These are phyloP conservation scores for Fusarium robinianum DNA, from an alignment of 2,329 filamentous ascomycete genomes.

Conservation along the genomic window DNA sequence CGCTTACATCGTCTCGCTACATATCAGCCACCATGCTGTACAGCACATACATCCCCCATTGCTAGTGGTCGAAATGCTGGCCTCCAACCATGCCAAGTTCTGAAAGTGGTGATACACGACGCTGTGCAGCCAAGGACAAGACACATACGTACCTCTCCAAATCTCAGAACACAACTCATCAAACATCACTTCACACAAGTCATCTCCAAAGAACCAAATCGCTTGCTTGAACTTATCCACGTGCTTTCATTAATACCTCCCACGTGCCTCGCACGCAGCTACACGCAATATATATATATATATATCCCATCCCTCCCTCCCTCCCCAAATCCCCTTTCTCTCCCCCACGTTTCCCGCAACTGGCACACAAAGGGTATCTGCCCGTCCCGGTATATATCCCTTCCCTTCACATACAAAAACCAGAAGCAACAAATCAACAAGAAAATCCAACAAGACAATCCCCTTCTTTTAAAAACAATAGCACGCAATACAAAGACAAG, in stretches of 20 bases:
- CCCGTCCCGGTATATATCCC: constrained; percentile 23
- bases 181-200: neutral
- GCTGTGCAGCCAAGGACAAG: too few species aligned
- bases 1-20: too few species aligned
- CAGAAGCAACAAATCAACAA: constrained; percentile 18
- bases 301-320: constrained; percentile 7
- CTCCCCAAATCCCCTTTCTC: too few species aligned
- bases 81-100: too few species aligned
- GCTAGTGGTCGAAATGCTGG: too few species aligned
- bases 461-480: constrained; percentile 6
- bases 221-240: constrained; percentile 12
- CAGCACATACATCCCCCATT: too few species aligned
- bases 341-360: constrained; percentile 10
- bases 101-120: too few species aligned
- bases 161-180: too few species aligned
- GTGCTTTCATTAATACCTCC: constrained; percentile 27
- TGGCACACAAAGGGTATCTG: constrained; percentile 29
- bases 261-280: constrained; percentile 8
- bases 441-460: too few species aligned
- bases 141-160: too few species aligned
- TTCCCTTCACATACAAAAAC: constrained; percentile 16
- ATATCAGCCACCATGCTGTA: too few species aligned
- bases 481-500: constrained; percentile 4
- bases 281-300: constrained; percentile 21
- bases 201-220: neutral